Evolutionary conservation across 371 early-diverging fungal species (phyloP), one percentile per base, ranked within the genome.

Genomic region (Mucor piriformis): DNA sequence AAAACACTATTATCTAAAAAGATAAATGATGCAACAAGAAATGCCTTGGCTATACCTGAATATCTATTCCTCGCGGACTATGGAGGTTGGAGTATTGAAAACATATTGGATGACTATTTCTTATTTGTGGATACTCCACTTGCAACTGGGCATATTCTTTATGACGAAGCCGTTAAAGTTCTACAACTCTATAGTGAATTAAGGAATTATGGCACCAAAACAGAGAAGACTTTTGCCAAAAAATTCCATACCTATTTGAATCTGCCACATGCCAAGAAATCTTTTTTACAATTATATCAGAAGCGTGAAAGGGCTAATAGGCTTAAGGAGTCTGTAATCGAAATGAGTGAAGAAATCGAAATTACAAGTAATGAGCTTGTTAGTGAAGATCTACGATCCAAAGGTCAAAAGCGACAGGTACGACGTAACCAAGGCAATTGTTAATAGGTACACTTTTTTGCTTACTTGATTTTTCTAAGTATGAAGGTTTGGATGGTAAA

Each of bases 381-480:
- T 18, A 24, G 59, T 50, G 59, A 59, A 16, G n/a, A 59, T 43
- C 13, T 59, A 15, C 51, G 59, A n/a, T 10, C 18, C n/a, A 52
- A 59, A 44, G 44, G 13, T 59, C 16, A 59, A 59, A 59, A 59
- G 59, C 18, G 59, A 59, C 51, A 51, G 59, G 51, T 59, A 59
- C 18, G 20, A 58, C 40, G 27, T 33, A 32, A 49, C 27, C 43
- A 43, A 15, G 18, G 47, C 24, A 47, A 47, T 23, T 47, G 20
- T 47, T 47, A 47, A 47, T 47, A 47, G 47, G 47, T 8, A 47
- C 47, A 47, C 47, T 47, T 47, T 54, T 54, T 54, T 23, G 40
- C 16, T 51, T 51, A 51, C 34, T 51, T 51, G 20, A n/a, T 51
- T 51, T 51, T 35, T 32, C 34, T 34, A 34, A 51, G 51, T 54